Percentiles rank a stretch among this genome's conserved stretches.
phyloP scores from a whole-genome alignment of 2,329 filamentous ascomycete species.

The Alternaria burnsii region DNA sequence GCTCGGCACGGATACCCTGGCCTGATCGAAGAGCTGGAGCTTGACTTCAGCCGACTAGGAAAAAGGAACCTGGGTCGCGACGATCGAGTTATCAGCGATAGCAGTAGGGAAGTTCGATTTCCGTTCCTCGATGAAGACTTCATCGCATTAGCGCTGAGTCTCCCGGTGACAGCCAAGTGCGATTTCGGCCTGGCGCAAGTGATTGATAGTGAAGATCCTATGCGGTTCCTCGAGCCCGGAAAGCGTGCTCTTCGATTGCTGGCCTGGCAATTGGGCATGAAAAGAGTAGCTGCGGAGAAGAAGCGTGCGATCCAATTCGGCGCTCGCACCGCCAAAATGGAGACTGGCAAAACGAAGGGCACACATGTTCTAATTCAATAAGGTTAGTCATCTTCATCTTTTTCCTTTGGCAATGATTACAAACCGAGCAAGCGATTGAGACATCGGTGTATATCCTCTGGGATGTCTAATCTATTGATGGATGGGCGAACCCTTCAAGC shows the following conservation, averaged over 20 bases:
- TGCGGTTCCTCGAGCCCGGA: conserved; percentile 70
- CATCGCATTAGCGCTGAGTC: conserved; percentile 78
- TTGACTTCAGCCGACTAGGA: conserved; percentile 86
- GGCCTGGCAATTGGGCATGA: conserved; percentile 77
- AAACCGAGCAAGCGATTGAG: conserved; percentile 35
- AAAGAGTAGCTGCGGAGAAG: conserved; percentile 79
- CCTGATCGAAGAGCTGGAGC: conserved; percentile 80
- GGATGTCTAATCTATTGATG: conserved; percentile 8
- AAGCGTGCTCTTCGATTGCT: conserved; percentile 84
- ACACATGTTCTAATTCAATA: conserved; percentile 53
- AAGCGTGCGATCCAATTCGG: conserved; percentile 78
- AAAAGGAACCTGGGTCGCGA: conserved; percentile 95
- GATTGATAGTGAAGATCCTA: conserved; percentile 29
- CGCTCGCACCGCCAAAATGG: conserved; percentile 54
- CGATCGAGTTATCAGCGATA: conserved; percentile 88
- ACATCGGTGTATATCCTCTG: conserved; percentile 33
- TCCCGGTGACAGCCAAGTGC: conserved; percentile 84
- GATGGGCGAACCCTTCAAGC: conserved; percentile 11
- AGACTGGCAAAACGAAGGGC: conserved; percentile 58
- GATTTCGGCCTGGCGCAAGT: conserved; percentile 69
- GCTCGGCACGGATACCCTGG: conserved; percentile 72
- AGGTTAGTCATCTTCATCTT: conserved; percentile 27
- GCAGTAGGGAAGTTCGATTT: conserved; percentile 87
- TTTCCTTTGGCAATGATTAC: conserved; percentile 42
- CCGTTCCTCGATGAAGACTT: conserved; percentile 90